Evolutionary conservation across 371 early-diverging fungal species (phyloP).

Genomic region (Homolaphlyctis polyrhiza): DNA sequence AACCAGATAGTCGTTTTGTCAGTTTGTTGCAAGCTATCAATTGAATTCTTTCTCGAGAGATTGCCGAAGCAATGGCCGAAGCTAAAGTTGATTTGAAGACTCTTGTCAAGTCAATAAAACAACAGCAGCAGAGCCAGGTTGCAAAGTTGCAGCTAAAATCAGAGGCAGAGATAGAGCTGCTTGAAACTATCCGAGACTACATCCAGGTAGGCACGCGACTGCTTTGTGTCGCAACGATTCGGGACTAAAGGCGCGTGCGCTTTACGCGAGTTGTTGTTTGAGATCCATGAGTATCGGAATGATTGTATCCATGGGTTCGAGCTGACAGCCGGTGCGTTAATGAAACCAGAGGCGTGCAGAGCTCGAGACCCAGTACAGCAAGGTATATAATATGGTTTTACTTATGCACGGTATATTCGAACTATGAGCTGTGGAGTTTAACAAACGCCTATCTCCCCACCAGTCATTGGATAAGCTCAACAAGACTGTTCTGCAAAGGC

Average conservation of each 20-base stretch:
- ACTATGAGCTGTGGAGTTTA: not conserved
- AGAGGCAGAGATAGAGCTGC: slow-evolving; percentile 37
- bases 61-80: no score
- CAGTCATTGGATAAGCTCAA: slow-evolving; percentile 13
- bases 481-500: not conserved
- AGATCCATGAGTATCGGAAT: no score
- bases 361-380: slow-evolving; percentile 20
- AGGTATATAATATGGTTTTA: slow-evolving; percentile 6
- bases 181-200: slow-evolving; percentile 29
- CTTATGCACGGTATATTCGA: no score
- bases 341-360: slow-evolving; percentile 27
- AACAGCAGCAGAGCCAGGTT: slow-evolving; percentile 25
- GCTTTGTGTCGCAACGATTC: no score
- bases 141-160: slow-evolving; percentile 25
- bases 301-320: no score
- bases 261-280: no score
- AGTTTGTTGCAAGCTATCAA: no score
- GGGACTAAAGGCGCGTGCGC: no score
- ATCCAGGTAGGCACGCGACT: slow-evolving; percentile 31
- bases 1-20: no score
- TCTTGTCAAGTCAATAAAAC: not conserved
- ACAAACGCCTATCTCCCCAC: not conserved
- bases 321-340: no score
- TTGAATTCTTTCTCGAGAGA: no score
- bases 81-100: not conserved